These are phyloP conservation scores for Eremothecium gossypii DNA, from an alignment of 1,139 yeast genomes.

Conservation along the genomic window DNA sequence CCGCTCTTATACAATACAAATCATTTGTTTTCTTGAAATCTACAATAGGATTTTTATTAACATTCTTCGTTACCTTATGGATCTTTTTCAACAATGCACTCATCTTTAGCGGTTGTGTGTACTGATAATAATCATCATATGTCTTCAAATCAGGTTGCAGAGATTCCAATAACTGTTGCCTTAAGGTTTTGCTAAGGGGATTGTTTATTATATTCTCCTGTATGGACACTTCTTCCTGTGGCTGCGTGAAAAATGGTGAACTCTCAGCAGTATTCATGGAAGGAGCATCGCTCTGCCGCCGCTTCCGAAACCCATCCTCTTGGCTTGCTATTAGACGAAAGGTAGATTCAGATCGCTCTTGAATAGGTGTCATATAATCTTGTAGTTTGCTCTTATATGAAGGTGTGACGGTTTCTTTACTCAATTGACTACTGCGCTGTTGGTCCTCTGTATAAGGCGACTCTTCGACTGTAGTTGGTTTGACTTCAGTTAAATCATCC, in stretches of 20 bases:
- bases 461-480: slow-evolving; percentile 4
- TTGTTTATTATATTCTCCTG: slow-evolving; percentile 12
- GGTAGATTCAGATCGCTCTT: slow-evolving; percentile 21
- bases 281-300: slow-evolving; percentile 7
- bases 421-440: slow-evolving; percentile 3
- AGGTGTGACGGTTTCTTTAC: slow-evolving; percentile 7
- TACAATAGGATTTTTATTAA: slow-evolving; percentile 31
- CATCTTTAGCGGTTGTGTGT: slow-evolving; percentile 29
- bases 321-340: slow-evolving; percentile 8
- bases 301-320: slow-evolving; percentile 4
- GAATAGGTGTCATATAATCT: slow-evolving; percentile 26
- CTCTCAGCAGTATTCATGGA: slow-evolving; percentile 14
- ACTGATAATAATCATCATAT: slow-evolving; percentile 29
- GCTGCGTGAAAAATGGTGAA: slow-evolving; percentile 27
- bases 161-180: slow-evolving; percentile 14
- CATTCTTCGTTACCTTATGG: slow-evolving; percentile 31
- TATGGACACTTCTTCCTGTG: slow-evolving; percentile 2
- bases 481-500: slow-evolving; percentile 33
- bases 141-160: slow-evolving; percentile 27
- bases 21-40: slow-evolving; percentile 37
- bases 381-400: slow-evolving; percentile 11
- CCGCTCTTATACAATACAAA: slow-evolving; percentile 46
- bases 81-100: slow-evolving; percentile 32
- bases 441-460: slow-evolving; percentile 8
- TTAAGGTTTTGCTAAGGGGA: slow-evolving; percentile 17